Conservation (phyloP, 2,329 filamentous ascomycete species). For the Aspergillus aculeatus region DNA sequence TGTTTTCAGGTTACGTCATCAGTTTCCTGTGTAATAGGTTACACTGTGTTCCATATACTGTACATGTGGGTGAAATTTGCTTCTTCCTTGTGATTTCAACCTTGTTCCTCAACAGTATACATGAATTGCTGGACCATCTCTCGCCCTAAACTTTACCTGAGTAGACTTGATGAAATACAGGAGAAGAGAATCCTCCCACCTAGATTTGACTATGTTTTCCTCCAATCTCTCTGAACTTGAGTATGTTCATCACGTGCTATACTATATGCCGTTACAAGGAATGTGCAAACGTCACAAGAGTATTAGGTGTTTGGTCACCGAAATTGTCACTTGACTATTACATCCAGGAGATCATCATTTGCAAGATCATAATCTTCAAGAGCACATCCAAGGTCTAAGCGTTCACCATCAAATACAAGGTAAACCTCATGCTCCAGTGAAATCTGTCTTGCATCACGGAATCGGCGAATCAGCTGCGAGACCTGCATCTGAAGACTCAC, state of each 20-base stretch:
- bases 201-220: too few relatives aligned
- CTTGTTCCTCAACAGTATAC: too few relatives aligned
- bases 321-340: slow-evolving; percentile 56
- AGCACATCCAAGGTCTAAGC: slow-evolving; percentile 58
- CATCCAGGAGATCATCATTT: slow-evolving; percentile 74
- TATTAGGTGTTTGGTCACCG: background rate
- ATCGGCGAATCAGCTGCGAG: slow-evolving; percentile 61
- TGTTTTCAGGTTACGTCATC: background rate
- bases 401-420: slow-evolving; percentile 74
- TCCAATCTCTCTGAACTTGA: too few relatives aligned
- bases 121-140: too few relatives aligned
- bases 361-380: slow-evolving; percentile 69
- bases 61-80: too few relatives aligned
- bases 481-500: slow-evolving; percentile 54
- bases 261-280: background rate
- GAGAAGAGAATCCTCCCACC: too few relatives aligned
- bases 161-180: too few relatives aligned
- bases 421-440: slow-evolving; percentile 54
- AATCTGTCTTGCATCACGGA: slow-evolving; percentile 56
- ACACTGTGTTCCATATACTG: too few relatives aligned
- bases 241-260: background rate
- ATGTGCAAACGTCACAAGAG: background rate
- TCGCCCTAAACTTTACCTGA: too few relatives aligned
- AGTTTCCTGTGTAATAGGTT: background rate
- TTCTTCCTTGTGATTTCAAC: too few relatives aligned